Evolutionary conservation across 805 yeast genomes (phyloP), one percentile per base, ranked within the genome.

Genomic region (Peterozyma toletana): DNA sequence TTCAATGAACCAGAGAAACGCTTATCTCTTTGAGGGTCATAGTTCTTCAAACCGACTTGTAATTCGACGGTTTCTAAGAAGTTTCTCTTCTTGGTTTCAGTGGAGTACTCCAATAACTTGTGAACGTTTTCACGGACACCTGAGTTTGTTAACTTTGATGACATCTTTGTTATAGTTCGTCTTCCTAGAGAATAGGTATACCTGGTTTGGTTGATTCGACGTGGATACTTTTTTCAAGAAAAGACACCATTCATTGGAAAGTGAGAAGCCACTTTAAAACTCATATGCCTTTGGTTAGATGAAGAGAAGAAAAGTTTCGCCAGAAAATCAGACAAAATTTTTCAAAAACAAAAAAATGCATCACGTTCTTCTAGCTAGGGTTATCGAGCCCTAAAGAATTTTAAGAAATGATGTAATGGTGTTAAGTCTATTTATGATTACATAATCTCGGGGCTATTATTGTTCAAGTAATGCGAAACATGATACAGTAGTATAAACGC

Each of bases 11-110:
- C 99, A 71, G 98, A 91, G 97, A 93, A 93, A 89, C 99, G 98
- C 90, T 93, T 93, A 78, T 93, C 99, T 87, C 99, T 90, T 82
- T 93, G 99, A 70, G 99, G 98, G 74, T 93, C 99, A 78, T 93
- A 93, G 96, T 93, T 93, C 90, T 93, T 93, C 65, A 93, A 83
- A 75, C 99, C 99, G 68, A 93, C 96, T 80, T 93, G 99, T 71
- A 93, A 82, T 80, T 93, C 99, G 66, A 93, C 90, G 74, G 99
- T 91, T 85, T 93, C 99, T 77, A 91, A 86, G 80, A 93, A 93
- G 96, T 93, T 93, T 85, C 99, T 90, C 96, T 93, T 91, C 87
- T 93, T 93, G 78, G 91, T 84, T 75, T 86, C 93, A 71, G 69
- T 80, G 64, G 98, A 88, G 83, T 70, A 80, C 68, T 82, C 84